These are phyloP conservation scores for Boletus subcaerulescens DNA, from an alignment of 768 basidiomycete species.

Conservation along the genomic window DNA sequence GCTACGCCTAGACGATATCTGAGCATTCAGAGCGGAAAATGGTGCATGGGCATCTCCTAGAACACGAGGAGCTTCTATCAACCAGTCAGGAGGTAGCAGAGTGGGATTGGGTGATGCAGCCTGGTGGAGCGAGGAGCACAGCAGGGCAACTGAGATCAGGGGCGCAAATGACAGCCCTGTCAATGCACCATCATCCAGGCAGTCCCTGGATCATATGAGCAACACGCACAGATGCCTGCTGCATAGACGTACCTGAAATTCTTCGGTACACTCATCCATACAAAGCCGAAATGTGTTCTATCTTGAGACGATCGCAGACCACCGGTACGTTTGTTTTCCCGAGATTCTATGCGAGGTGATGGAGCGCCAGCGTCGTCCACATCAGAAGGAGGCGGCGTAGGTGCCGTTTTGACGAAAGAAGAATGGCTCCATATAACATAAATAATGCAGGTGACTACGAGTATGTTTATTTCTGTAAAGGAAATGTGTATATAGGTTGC, in stretches of 20 bases:
- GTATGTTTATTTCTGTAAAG: constrained; percentile 52
- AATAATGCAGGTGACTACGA: constrained; percentile 51
- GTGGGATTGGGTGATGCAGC: constrained; percentile 26
- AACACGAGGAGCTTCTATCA: constrained; percentile 68
- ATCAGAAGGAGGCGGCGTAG: constrained; percentile 14
- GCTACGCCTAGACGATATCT: constrained; percentile 68
- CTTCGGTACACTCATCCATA: constrained; percentile 91
- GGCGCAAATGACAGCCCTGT: constrained; percentile 85
- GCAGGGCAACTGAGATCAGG: constrained; percentile 67
- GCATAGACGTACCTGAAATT: constrained; percentile 63
- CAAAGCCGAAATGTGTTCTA: constrained; percentile 60
- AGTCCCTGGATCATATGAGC: constrained; percentile 51
- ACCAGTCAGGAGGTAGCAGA: constrained; percentile 63
- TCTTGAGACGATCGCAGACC: constrained; percentile 26
- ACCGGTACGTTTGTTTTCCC: constrained; percentile 43
- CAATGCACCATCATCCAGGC: constrained; percentile 80
- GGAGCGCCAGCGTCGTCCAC: constrained; percentile 22
- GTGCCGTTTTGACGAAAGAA: constrained; percentile 34
- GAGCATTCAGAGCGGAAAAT: constrained; percentile 48
- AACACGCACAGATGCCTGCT: not conserved
- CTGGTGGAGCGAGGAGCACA: constrained; percentile 50
- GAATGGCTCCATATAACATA: constrained; percentile 65
- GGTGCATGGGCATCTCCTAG: constrained; percentile 43
- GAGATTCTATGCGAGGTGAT: constrained; percentile 47
- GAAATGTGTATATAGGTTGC: not conserved